Evolutionary conservation across 192 early-diverging fungal genomes (phyloP).

Genomic region (Coemansia sp.): DNA sequence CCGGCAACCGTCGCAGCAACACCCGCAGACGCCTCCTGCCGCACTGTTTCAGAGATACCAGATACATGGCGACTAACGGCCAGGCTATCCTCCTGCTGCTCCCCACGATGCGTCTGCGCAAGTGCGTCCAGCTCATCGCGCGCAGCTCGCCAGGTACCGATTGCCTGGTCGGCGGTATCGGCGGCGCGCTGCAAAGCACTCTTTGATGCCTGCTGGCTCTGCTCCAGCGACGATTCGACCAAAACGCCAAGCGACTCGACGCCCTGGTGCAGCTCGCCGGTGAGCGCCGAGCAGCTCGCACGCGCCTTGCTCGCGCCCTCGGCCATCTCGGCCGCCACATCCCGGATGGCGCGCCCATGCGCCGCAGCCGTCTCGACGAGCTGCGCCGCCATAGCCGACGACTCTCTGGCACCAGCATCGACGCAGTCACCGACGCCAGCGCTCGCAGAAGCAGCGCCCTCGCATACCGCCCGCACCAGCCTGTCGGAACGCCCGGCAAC

Average conservation of each 20-base stretch:
- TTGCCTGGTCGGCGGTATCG: background rate
- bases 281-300: background rate
- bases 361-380: too few relatives aligned
- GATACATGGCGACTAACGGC: slow-evolving; percentile 10
- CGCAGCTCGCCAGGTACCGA: slow-evolving; percentile 5
- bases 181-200: background rate
- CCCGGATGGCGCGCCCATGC: background rate
- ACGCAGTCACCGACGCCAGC: background rate
- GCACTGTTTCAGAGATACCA: slow-evolving; percentile 9
- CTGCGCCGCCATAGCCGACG: too few relatives aligned
- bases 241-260: background rate
- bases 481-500: background rate
- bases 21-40: background rate
- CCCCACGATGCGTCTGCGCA: slow-evolving; percentile 11
- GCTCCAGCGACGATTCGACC: background rate
- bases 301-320: background rate
- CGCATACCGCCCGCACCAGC: background rate
- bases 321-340: background rate
- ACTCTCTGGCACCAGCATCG: background rate
- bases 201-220: background rate
- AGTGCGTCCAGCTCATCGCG: slow-evolving; percentile 13
- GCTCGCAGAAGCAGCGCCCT: background rate
- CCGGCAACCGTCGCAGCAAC: background rate
- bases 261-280: background rate
- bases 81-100: slow-evolving; percentile 8